Evolutionary conservation across 108 stramenopile genomes (phyloP), one percentile per base, ranked within the genome.

Genomic region (Fragilariopsis cylindrus): DNA sequence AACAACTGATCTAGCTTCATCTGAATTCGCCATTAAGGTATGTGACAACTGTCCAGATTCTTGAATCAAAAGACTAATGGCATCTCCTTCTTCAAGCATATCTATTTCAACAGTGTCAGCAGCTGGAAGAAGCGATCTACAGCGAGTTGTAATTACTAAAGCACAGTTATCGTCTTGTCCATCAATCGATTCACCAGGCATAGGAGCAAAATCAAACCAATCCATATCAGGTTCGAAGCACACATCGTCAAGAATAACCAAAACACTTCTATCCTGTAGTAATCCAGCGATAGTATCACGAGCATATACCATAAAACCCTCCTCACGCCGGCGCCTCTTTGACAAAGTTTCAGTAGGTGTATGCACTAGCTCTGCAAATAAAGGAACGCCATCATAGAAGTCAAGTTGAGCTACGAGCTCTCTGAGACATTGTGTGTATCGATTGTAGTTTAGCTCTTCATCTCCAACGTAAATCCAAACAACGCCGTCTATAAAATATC

Each of bases 161-260:
- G 86, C 83, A 69, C 85, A 86, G 42, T 81, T 76, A 44, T 75
- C 67, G 44, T 81, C 85, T 11, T 60, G 12, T 15, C 69, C 75
- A 53, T 72, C 81, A 2, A 72, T 72, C 12, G 70, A 72, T 15
- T 84, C 80, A 49, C 55, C 80, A 18, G 81, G 77, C 65, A 73
- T 72, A 7, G 82, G 75, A 5, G 75, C 75, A 76, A 92, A 92
- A 67, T 83, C 79, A 71, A 90, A 92, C 91, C 91, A 92, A 39
- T 85, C 81, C 48, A 92, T 65, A 65, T 92, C 91, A 8, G 87
- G 78, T 60, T 87, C 82, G 55, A 84, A 83, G 16, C 76, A 72
- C 4, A 92, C 79, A 75, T 92, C 84, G 54, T 92, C 91, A 40
- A 92, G 68, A 72, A 92, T 82, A 39, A 92, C 79, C 54, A 92